Evolutionary conservation across 202 grass and related monocot species (phyloP), one percentile per base, ranked within the genome.

Genomic region (Setaria italica): DNA sequence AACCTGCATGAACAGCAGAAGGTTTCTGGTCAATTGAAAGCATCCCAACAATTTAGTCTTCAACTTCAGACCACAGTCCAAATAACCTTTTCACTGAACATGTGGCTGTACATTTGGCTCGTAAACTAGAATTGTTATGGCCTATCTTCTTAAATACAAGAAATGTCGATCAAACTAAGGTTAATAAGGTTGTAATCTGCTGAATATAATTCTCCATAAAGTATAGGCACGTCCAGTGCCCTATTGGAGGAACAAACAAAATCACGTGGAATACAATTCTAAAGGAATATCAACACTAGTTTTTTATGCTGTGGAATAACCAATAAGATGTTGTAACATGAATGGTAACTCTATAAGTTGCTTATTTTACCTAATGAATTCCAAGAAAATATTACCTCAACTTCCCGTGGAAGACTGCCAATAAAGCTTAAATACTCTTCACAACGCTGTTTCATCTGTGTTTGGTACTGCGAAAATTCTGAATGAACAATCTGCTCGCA

Each of bases 391-490:
- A 50, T 84, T 87, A 95, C 93, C 93, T 92, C 90, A 35, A 89
- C 62, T 55, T 95, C 85, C 7, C 43, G 90, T 32, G 84, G 90
- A 82, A 89, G 87, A 66, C 63, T 90, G 45, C 83, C 79, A 73
- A 90, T 70, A 85, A 90, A 87, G 33, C 70, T 87, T 74, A 95
- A 80, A 76, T 95, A 88, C 0, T 92, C 89, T 67, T 95, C 88
- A 10, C 87, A 92, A 4, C 59, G 84, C 58, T 90, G 85, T 68
- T 90, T 95, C 83, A 89, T 84, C 67, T 90, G 90, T 68, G 62
- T 86, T n/a, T 92, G 80, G 58, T 92, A 95, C 48, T 89, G 88
- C 6, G 80, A 82, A 87, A 95, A 95, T 88, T 95, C 93, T 51
- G 86, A 92, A 65, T 88, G 80, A 79, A 95, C 77, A 16, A 95